Evolutionary conservation across 1,284 basidiomycete genomes (phyloP), one percentile per base, ranked within the genome.

Genomic region (Prillingera fragicola): DNA sequence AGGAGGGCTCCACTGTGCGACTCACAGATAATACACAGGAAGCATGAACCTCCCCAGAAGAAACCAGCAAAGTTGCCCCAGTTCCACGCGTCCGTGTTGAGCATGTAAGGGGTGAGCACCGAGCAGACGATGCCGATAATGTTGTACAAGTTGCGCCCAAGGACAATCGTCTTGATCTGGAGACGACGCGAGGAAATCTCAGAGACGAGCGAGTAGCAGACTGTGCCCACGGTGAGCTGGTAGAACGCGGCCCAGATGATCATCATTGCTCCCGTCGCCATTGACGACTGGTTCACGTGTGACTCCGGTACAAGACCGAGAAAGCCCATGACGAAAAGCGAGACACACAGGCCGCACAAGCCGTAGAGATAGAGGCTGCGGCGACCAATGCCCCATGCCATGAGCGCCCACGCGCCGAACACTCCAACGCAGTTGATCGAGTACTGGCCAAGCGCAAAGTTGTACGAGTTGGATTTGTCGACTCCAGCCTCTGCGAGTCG

Each of bases 131-230:
- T 73, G 53, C 74, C 75, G 55, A 72, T 69, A 35, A 65, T 48
- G 46, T 64, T 63, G 59, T 70, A 72, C 2, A 58, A 50, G 41
- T 59, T 62, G 37, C 78, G 70, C 24, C 74, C 71, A 19, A 79
- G 66, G 1, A 73, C 77, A 50, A 78, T 70, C 2, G 76, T 75
- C 66, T 78, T 78, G 54, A 74, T 70, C 34, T 72, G 63, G 5
- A 76, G 65, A 19, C 74, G 67, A 15, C 73, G 70, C n/a, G 74
- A 71, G 0, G 71, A 63, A 32, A 76, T 60, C 43, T 77, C 75
- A 14, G 73, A 70, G 8, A 76, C 74, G 37, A 77, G 60, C 31
- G 45, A 45, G 55, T 65, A 65, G 37, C 54, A 58, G 5, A 70
- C 60, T 37, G 48, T 60, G 31, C 67, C 69, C 27, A 73, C 64